These are phyloP conservation scores for Colletotrichum salicis DNA, from an alignment of 2,329 filamentous ascomycete species.

Conservation along the genomic window DNA sequence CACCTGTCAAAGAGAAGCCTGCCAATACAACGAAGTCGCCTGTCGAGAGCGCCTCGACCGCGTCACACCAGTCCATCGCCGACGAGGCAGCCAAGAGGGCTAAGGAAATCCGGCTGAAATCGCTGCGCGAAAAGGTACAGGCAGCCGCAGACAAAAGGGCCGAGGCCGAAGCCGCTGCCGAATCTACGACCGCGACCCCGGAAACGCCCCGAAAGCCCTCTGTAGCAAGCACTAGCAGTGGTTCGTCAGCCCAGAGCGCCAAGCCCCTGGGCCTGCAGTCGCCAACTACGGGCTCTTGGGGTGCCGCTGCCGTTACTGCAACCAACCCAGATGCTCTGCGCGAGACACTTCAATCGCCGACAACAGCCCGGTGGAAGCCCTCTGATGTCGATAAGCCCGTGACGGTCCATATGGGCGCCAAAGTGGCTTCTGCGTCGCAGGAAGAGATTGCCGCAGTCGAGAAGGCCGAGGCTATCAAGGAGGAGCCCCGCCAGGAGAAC, in stretches of 20 bases:
- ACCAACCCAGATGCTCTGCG: conserved; percentile 39
- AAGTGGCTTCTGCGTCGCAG: conserved; percentile 45
- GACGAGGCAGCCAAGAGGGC: conserved; percentile 75
- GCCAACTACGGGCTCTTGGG: conserved; percentile 57
- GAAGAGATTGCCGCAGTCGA: conserved; percentile 54
- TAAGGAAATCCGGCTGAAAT: conserved; percentile 67
- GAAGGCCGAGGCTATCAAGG: conserved; percentile 51
- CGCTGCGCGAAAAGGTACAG: conserved; percentile 63
- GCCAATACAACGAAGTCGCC: conserved; percentile 36
- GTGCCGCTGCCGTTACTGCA: conserved; percentile 37
- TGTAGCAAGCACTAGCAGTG: conserved; percentile 7
- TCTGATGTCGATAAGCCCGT: conserved; percentile 37
- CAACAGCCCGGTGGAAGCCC: conserved; percentile 54
- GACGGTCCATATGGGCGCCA: conserved; percentile 46
- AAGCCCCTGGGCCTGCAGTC: conserved; percentile 53
- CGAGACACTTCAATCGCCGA: conserved; percentile 55
- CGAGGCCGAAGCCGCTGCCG: conserved; percentile 9
- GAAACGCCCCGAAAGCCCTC: conserved; percentile 30
- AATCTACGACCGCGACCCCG: not conserved
- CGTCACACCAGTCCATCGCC: conserved; percentile 65
- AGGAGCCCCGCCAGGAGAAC: conserved; percentile 44
- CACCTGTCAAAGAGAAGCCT: conserved; percentile 39
- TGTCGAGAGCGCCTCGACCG: conserved; percentile 42
- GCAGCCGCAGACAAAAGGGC: conserved; percentile 36
- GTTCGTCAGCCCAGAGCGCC: conserved; percentile 13